phyloP scores from a whole-genome alignment of 1,284 basidiomycete genomes.

The Meripilus lineatus region DNA sequence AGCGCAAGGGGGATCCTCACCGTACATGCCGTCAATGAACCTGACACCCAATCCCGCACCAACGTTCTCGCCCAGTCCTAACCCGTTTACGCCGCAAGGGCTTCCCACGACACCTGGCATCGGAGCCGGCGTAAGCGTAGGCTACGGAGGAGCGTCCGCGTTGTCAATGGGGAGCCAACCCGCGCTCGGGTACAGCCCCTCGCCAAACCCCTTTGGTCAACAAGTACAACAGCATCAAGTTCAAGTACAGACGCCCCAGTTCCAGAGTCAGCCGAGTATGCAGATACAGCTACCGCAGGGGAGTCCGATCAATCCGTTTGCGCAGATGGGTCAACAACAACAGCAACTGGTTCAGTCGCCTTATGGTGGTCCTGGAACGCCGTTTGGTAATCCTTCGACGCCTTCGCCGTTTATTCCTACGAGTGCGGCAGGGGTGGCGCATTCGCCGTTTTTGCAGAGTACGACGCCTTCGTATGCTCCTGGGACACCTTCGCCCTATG shows the following conservation, averaged over 20 bases:
- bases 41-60: slow-evolving; percentile 10
- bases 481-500: slow-evolving; percentile 9
- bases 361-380: not conserved
- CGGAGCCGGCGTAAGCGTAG: slow-evolving; percentile 3
- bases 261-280: no score
- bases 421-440: not conserved
- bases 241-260: no score
- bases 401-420: not conserved
- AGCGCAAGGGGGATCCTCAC: slow-evolving; percentile 16
- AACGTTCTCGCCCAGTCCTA: slow-evolving; percentile 21
- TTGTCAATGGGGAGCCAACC: slow-evolving; percentile 9
- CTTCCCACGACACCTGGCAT: slow-evolving; percentile 3
- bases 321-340: slow-evolving; percentile 1
- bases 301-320: no score
- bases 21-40: slow-evolving; percentile 4
- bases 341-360: not conserved
- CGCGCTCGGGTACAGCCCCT: slow-evolving; percentile 7
- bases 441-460: slow-evolving; percentile 9
- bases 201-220: no score
- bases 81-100: slow-evolving; percentile 18
- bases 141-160: slow-evolving; percentile 1
- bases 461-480: slow-evolving; percentile 4
- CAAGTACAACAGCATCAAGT: no score
- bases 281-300: no score
- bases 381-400: not conserved